These are phyloP conservation scores for Rubia yunnanensis DNA, from an alignment of 257 asterid species.

Conservation along the genomic window DNA sequence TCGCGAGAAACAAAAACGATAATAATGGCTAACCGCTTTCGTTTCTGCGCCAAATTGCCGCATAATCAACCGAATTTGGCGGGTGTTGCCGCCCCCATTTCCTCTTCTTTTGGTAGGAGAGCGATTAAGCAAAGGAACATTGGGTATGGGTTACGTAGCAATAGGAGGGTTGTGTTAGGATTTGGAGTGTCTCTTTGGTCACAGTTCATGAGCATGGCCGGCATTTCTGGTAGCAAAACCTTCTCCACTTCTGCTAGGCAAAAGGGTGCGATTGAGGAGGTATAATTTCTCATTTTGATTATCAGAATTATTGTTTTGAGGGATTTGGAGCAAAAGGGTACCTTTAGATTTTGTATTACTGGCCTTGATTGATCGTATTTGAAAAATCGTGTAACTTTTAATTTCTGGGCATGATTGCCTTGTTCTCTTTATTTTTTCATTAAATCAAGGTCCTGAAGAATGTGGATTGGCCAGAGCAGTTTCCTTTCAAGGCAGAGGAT, in stretches of 20 bases:
- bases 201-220: conserved; percentile 50
- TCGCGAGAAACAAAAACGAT: background rate
- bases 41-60: conserved; percentile 32
- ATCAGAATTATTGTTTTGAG: background rate
- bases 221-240: conserved; percentile 36
- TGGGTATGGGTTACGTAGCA: conserved; percentile 28
- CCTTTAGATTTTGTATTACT: background rate
- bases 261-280: conserved; percentile 62
- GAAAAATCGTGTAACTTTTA: background rate
- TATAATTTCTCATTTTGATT: conserved; percentile 11
- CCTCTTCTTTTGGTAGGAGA: conserved; percentile 15
- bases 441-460: conserved; percentile 61
- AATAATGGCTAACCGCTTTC: conserved; percentile 28
- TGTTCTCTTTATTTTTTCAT: background rate
- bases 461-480: conserved; percentile 88
- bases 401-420: background rate
- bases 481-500: conserved; percentile 92
- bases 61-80: conserved; percentile 22
- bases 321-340: background rate
- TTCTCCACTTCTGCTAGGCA: conserved; percentile 78
- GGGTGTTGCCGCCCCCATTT: conserved; percentile 18
- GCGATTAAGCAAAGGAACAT: conserved; percentile 12
- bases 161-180: conserved; percentile 47
- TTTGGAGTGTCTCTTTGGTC: conserved; percentile 56
- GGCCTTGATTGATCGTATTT: conserved; percentile 2